These are phyloP conservation scores for Salvia sclarea DNA, from an alignment of 305 asterid genomes.

Conservation along the genomic window DNA sequence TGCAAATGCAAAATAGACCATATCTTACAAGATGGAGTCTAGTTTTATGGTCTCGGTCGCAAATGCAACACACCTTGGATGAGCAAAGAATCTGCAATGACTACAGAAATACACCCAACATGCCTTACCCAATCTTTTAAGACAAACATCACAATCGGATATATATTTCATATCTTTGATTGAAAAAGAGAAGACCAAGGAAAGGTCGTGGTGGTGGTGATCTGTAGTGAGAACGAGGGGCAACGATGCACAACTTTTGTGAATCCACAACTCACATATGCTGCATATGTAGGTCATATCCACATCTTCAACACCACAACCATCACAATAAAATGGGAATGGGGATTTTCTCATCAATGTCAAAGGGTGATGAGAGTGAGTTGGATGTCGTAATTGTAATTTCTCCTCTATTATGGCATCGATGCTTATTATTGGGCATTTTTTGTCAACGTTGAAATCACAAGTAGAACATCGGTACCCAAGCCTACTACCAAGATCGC, in stretches of 20 bases:
- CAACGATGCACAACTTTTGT: not conserved
- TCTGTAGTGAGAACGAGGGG: not conserved
- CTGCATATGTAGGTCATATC: slow-evolving; percentile 22
- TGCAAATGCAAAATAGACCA: too few relatives aligned
- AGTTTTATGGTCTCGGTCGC: not conserved
- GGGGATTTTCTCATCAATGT: not conserved
- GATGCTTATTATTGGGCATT: too few relatives aligned
- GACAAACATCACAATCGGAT: not conserved
- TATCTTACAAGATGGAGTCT: not conserved
- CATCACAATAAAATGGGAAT: not conserved
- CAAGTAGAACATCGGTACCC: too few relatives aligned
- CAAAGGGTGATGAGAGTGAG: not conserved
- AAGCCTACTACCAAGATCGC: too few relatives aligned
- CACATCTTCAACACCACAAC: not conserved
- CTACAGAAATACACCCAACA: not conserved
- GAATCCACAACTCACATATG: not conserved
- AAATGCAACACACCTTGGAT: not conserved
- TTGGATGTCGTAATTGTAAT: not conserved
- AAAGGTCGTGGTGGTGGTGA: not conserved
- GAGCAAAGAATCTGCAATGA: slow-evolving; percentile 1
- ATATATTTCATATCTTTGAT: not conserved
- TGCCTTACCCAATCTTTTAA: not conserved
- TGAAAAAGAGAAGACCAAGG: not conserved
- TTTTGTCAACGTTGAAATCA: too few relatives aligned
- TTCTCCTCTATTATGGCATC: not conserved